Evolutionary conservation across 2,329 filamentous ascomycete genomes (phyloP).

Genomic region (Claviceps arundinis): DNA sequence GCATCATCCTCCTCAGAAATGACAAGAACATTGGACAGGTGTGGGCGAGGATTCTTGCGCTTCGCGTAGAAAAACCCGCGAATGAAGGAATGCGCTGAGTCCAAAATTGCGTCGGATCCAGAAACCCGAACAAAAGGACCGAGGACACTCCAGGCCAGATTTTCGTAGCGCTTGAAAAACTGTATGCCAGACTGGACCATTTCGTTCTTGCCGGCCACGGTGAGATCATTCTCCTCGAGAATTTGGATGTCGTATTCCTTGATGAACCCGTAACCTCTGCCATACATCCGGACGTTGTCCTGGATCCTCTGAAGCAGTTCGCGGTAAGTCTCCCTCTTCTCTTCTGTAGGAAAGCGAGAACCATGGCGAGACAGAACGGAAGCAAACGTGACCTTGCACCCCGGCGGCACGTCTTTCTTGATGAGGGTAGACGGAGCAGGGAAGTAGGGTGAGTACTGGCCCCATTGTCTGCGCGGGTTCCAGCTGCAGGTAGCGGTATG

Average conservation of each 20-base stretch:
- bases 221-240: conserved; percentile 57
- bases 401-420: conserved; percentile 43
- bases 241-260: conserved; percentile 51
- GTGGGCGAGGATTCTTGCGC: conserved; percentile 23
- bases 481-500: conserved; percentile 33
- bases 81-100: conserved; percentile 64
- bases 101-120: conserved; percentile 55
- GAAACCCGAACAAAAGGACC: conserved; percentile 62
- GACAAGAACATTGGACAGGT: conserved; percentile 44
- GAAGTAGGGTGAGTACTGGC: conserved; percentile 84
- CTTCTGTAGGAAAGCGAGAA: conserved; percentile 62
- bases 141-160: conserved; percentile 36
- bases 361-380: conserved; percentile 77
- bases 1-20: conserved; percentile 51
- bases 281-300: conserved; percentile 40
- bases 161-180: conserved; percentile 61
- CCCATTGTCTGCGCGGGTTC: conserved; percentile 57
- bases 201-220: conserved; percentile 50
- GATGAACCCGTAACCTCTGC: conserved; percentile 55
- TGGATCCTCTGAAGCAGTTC: conserved; percentile 55
- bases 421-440: conserved; percentile 52
- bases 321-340: conserved; percentile 53
- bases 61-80: conserved; percentile 51
- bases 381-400: conserved; percentile 65
- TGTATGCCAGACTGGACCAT: conserved; percentile 62